Evolutionary conservation across 202 grass and related monocot genomes (phyloP), one percentile per base, ranked within the genome.

Genomic region (Zizania palustris): DNA sequence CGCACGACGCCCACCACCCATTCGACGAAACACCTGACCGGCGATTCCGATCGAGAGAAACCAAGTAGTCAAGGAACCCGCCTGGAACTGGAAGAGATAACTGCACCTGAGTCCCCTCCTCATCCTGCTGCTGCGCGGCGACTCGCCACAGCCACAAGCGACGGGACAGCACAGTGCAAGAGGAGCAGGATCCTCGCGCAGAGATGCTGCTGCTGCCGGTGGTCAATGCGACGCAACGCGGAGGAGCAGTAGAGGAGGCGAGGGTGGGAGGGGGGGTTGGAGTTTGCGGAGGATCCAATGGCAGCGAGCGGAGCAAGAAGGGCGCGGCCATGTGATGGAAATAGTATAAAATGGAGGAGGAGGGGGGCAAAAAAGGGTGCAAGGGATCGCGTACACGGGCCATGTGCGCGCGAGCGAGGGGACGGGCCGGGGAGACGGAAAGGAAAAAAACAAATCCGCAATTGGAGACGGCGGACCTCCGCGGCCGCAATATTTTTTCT

Each of bases 311-410:
- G 60, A 68, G 71, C 79, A 46, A 80, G 62, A 68, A 63, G 77
- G 61, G 69, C 60, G 80, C 86, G 49, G 81, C 89, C 90, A 96
- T 96, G 90, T 96, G 90, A 61, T 22, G 68, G 65, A 75, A 84
- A 82, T 83, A 92, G 78, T 96, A 89, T 84, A 86, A 92, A 96
- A 38, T 77, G 48, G 43, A 21, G 40, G 34, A 20, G 64, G 79
- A 65, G 11, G 83, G 75, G 72, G 74, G 85, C 84, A 81, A 70
- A 85, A 72, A 73, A 69, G 75, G 89, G 88, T 83, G 86, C 75
- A 64, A 78, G 78, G 85, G 77, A 90, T 83, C 72, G 72, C 51
- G 49, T 10, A 58, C 77, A 74, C 39, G 53, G 68, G 55, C 84
- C 84, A 87, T 87, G 80, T 81, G 80, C 60, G 45, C 41, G 14